A percentile compares a stretch with the other conserved stretches of the same genome.
Evolutionary conservation across 768 basidiomycete genomes (phyloP).

Genomic region (Suillus hirtellus): DNA sequence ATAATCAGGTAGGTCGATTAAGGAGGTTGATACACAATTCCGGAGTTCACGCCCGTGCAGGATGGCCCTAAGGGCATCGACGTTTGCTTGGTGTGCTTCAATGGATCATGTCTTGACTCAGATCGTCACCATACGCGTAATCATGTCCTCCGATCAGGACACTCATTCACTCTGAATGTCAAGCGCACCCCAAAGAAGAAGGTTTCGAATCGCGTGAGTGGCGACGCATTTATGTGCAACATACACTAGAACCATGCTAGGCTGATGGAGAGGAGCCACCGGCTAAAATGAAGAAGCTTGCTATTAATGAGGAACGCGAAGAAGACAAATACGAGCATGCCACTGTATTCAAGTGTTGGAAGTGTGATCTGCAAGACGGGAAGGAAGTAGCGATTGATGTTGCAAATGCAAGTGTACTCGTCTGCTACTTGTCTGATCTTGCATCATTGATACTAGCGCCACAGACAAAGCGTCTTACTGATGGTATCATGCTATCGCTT

Average conservation of each 20-base stretch:
- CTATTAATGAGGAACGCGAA: slow-evolving; percentile 83
- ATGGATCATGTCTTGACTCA: slow-evolving; percentile 76
- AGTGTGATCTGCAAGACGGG: slow-evolving; percentile 56
- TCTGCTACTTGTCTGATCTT: neutral
- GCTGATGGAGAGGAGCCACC: slow-evolving; percentile 80
- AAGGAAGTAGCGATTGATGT: slow-evolving; percentile 41
- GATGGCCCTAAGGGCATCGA: slow-evolving; percentile 77
- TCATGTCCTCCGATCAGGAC: slow-evolving; percentile 72
- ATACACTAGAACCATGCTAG: slow-evolving; percentile 38
- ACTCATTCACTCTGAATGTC: slow-evolving; percentile 78
- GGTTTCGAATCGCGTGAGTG: slow-evolving; percentile 62
- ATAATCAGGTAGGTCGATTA: slow-evolving; percentile 67
- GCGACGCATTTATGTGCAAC: neutral
- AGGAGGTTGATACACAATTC: slow-evolving; percentile 3
- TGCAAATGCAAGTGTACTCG: slow-evolving; percentile 31
- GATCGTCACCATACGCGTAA: slow-evolving; percentile 71
- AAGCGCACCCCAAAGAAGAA: slow-evolving; percentile 66
- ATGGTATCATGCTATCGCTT: slow-evolving; percentile 74
- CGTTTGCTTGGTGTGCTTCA: slow-evolving; percentile 92
- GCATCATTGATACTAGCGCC: neutral
- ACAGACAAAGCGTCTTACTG: slow-evolving; percentile 57
- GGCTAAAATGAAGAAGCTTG: slow-evolving; percentile 84
- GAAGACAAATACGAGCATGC: slow-evolving; percentile 82
- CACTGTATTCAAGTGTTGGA: slow-evolving; percentile 75
- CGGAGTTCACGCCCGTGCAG: slow-evolving; percentile 36